Evolutionary conservation across 371 early-diverging fungal species (phyloP), one percentile per base, ranked within the genome.

Genomic region (Rhizopus delemar): DNA sequence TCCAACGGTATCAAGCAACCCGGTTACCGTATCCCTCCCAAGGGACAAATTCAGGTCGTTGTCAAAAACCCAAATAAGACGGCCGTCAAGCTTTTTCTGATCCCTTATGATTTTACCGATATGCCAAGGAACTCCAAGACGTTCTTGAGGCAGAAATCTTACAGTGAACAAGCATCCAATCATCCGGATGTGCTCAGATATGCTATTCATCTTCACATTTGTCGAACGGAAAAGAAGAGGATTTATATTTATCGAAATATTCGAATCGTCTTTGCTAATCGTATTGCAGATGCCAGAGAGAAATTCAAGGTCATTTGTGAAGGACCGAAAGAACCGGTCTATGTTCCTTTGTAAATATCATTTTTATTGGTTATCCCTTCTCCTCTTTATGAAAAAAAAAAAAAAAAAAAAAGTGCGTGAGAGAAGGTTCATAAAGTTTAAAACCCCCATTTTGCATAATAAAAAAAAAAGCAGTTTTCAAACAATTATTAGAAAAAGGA

Each of bases 51-150:
- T 8, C 93, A 93, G 66, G 81, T 94, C 8, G 85, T 91, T 34
- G 87, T 94, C 69, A 89, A 90, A 68, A 94, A 94, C 58, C 89
- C 90, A 1, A 79, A 85, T 70, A 83, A 84, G 51, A 90, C 92
- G 0, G 91, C 87, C 0, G 86, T 92, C 53, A 92, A 94, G 63
- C 67, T 93, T 0, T 93, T 91, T 59, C 57, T 93, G 36, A 73
- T 94, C 1, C 93, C 92, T 0, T 94, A 93, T 63, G 90, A 94
- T 66, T 83, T 92, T 52, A 71, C 71, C 5, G 90, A 88, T 41
- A 89, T 93, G 91, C 92, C 93, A 0, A 60, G 77, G 7, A 69
- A 70, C 34, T 78, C 85, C 5, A 90, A 90, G 64, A 94, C 94
- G 8, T 90, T 93, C 65, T 66, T 94, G 28, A 82, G 94, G 7